These are phyloP conservation scores for Lodderomyces pseudojiufengensis DNA, from an alignment of 1,139 yeast species.

Conservation along the genomic window DNA sequence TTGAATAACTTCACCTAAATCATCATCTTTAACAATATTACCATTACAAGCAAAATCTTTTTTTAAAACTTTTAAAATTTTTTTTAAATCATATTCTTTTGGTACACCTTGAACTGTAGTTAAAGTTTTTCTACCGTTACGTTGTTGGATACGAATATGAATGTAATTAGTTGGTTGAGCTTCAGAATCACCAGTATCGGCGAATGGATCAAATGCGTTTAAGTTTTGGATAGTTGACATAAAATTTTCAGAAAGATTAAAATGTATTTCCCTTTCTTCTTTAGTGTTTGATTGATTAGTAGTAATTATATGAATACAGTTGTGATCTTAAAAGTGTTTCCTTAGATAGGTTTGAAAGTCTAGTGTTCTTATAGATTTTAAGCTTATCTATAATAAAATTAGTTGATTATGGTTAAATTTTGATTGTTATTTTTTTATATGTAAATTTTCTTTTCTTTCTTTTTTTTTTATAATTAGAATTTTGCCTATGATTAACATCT, in stretches of 20 bases:
- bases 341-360: too few species aligned
- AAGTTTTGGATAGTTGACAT: slow-evolving; percentile 95
- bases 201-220: slow-evolving; percentile 98
- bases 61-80: slow-evolving; percentile 88
- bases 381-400: too few species aligned
- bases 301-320: too few species aligned
- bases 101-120: slow-evolving; percentile 99
- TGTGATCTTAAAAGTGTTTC: too few species aligned
- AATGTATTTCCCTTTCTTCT: not conserved
- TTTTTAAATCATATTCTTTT: slow-evolving; percentile 88
- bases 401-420: too few species aligned
- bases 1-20: slow-evolving; percentile 95
- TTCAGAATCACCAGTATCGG: slow-evolving; percentile 99
- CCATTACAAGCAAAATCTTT: slow-evolving; percentile 99
- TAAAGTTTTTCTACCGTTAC: slow-evolving; percentile 98
- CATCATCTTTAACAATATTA: slow-evolving; percentile 94
- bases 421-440: too few species aligned
- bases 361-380: too few species aligned
- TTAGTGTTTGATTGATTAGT: not conserved
- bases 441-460: too few species aligned
- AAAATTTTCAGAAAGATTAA: slow-evolving; percentile 15
- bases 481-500: too few species aligned
- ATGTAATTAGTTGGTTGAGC: slow-evolving; percentile 93
- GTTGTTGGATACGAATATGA: slow-evolving; percentile 98
- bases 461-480: too few species aligned